phyloP scores from a whole-genome alignment of 208 protist genomes.

The Trypanosoma congolense region DNA sequence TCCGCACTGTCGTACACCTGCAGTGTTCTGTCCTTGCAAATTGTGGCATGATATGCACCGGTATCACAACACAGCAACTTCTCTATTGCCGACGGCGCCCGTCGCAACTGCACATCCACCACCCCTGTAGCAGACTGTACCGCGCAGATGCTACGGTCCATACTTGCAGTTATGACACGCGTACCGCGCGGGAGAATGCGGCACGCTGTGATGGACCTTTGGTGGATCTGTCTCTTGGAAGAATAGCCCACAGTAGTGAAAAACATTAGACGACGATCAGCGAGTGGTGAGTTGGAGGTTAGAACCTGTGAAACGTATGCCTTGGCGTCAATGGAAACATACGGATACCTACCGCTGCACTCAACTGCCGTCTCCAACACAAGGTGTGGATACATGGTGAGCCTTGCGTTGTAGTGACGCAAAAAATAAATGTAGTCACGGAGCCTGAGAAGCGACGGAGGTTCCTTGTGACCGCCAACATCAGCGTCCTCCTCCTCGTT shows the following conservation, averaged over 20 bases:
- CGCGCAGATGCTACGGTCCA: constrained; percentile 54
- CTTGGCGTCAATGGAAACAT: constrained; percentile 25
- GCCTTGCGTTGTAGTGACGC: constrained; percentile 40
- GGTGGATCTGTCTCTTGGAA: constrained; percentile 28
- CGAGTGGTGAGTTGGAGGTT: constrained; percentile 13
- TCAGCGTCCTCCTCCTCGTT: constrained; percentile 10
- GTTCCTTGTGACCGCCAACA: not conserved
- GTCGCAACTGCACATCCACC: constrained; percentile 32
- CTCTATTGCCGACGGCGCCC: constrained; percentile 27
- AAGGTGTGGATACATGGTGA: constrained; percentile 50
- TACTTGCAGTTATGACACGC: constrained; percentile 43
- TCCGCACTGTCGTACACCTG: constrained; percentile 66
- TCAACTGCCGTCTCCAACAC: constrained; percentile 53
- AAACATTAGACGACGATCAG: constrained; percentile 13
- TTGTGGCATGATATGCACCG: constrained; percentile 54
- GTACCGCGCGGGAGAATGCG: constrained; percentile 35
- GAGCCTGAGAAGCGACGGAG: constrained; percentile 29
- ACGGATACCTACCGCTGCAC: constrained; percentile 14
- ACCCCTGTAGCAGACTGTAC: constrained; percentile 30
- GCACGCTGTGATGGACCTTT: constrained; percentile 35
- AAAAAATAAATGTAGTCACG: constrained; percentile 76
- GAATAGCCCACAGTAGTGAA: constrained; percentile 18
- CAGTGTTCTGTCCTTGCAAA: constrained; percentile 62
- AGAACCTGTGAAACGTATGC: constrained; percentile 26
- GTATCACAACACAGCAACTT: constrained; percentile 34